A percentile compares a stretch with the other conserved stretches of the same genome.
These are phyloP conservation scores for Cutaneotrichosporon arboriforme DNA, from an alignment of 1,284 basidiomycete genomes.

Conservation along the genomic window DNA sequence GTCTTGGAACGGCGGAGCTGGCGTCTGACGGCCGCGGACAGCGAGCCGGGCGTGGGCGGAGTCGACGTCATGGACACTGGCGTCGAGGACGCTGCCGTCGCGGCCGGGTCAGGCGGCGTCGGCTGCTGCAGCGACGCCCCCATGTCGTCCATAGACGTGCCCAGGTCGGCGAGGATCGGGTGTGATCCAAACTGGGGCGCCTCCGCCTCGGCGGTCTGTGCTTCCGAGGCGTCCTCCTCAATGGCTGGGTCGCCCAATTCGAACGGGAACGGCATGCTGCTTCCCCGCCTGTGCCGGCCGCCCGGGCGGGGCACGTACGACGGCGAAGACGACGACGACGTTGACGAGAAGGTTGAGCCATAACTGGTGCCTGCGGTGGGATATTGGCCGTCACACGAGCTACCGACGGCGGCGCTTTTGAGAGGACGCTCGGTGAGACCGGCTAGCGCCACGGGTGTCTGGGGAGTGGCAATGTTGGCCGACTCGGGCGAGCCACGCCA, in stretches of 20 bases:
- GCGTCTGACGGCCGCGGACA: constrained; percentile 2
- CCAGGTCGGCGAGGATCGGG: no score
- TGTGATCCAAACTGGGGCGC: no score
- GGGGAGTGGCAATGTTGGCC: constrained; percentile 9
- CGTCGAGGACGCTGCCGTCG: background rate
- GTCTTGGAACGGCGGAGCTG: constrained; percentile 3
- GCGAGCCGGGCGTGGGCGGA: background rate
- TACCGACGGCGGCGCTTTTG: background rate
- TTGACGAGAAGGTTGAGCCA: background rate
- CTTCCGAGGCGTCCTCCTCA: background rate
- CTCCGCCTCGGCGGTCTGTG: background rate
- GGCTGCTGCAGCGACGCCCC: background rate
- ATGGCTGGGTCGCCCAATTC: background rate
- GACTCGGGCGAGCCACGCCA: constrained; percentile 4
- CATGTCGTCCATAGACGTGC: background rate
- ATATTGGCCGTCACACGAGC: background rate
- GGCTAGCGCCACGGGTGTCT: constrained; percentile 6
- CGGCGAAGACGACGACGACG: background rate
- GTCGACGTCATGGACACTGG: background rate
- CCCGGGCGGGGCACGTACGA: background rate
- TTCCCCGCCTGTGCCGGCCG: background rate
- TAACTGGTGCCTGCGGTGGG: no score
- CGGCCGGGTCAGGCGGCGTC: background rate
- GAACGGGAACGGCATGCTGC: constrained; percentile 5
- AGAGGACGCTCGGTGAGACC: background rate